A percentile compares a stretch with the other conserved stretches of the same genome.
phyloP scores from a whole-genome alignment of 2,329 filamentous ascomycete genomes.

The Fusarium hainanense region DNA sequence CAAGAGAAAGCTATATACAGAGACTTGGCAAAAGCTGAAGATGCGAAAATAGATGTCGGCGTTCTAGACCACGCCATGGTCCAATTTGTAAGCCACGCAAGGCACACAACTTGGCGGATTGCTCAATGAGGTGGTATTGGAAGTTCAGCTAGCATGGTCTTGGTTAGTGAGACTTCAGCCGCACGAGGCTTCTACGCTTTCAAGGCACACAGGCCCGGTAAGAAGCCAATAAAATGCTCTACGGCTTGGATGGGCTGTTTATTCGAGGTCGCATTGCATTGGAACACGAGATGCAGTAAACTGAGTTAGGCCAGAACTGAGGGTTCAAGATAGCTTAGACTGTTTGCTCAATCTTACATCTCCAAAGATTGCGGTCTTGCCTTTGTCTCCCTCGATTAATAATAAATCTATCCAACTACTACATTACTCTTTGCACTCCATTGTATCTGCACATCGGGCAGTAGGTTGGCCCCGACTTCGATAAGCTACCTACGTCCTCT shows the following conservation, averaged over 20 bases:
- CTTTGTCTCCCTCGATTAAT: too few relatives aligned
- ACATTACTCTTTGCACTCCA: too few relatives aligned
- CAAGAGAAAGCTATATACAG: conserved; percentile 1
- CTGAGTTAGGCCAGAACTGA: accelerated
- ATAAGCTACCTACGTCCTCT: too few relatives aligned
- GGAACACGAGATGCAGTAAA: accelerated
- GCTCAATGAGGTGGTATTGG: neutral
- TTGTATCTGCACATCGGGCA: too few relatives aligned
- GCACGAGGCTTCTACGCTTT: neutral
- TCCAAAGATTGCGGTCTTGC: too few relatives aligned
- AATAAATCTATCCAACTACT: too few relatives aligned
- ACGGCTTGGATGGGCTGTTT: neutral
- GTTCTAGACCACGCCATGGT: neutral
- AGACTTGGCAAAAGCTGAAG: neutral
- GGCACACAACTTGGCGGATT: conserved; percentile 9
- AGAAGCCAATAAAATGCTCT: neutral
- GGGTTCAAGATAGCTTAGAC: too few relatives aligned
- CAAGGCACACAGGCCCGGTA: neutral
- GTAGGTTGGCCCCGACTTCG: too few relatives aligned
- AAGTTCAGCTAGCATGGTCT: neutral
- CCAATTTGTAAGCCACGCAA: conserved; percentile 19
- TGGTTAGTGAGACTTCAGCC: conserved; percentile 21
- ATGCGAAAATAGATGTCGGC: neutral
- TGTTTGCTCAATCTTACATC: too few relatives aligned
- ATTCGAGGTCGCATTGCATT: accelerated